Percentiles rank a stretch among this genome's conserved stretches.
phyloP scores from a whole-genome alignment of 2,329 filamentous ascomycete genomes.

The Colletotrichum horii region DNA sequence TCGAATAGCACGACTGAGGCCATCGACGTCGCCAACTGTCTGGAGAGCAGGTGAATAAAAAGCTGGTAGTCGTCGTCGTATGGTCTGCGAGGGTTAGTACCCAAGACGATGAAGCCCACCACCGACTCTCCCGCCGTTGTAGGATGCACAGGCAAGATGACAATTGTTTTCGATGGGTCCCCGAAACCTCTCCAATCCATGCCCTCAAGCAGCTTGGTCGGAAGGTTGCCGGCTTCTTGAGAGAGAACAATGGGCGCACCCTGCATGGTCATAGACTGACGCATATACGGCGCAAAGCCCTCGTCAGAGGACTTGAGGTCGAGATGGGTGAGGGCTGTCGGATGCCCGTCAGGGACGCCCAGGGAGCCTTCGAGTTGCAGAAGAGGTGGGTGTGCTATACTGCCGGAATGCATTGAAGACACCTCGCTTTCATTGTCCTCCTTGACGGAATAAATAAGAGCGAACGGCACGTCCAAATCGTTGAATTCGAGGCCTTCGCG shows the following conservation, averaged over 20 bases:
- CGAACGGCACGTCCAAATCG: constrained; percentile 77
- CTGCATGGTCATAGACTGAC: constrained; percentile 72
- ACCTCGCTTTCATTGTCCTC: constrained; percentile 75
- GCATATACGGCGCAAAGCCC: constrained; percentile 78
- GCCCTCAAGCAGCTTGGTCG: constrained; percentile 67
- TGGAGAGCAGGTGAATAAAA: constrained; percentile 75
- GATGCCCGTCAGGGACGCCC: constrained; percentile 70
- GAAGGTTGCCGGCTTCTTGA: constrained; percentile 69
- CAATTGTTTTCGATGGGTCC: constrained; percentile 71
- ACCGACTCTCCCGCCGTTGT: constrained; percentile 74
- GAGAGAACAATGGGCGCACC: constrained; percentile 72
- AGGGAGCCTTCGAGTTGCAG: constrained; percentile 75
- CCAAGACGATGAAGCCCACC: constrained; percentile 80
- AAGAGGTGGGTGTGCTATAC: constrained; percentile 63
- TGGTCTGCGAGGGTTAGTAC: constrained; percentile 77
- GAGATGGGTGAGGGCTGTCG: constrained; percentile 63
- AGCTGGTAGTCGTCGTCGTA: constrained; percentile 83
- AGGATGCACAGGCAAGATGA: constrained; percentile 80
- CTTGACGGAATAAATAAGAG: constrained; percentile 75
- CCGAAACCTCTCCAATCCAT: constrained; percentile 75
- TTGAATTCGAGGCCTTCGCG: constrained; percentile 74
- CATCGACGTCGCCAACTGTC: constrained; percentile 79
- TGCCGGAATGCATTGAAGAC: constrained; percentile 74
- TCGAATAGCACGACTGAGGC: constrained; percentile 84
- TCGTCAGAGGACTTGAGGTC: constrained; percentile 73